Base-by-base conservation (phyloP, 139 green algal species). In the Raphidocelis subcapitata region DNA sequence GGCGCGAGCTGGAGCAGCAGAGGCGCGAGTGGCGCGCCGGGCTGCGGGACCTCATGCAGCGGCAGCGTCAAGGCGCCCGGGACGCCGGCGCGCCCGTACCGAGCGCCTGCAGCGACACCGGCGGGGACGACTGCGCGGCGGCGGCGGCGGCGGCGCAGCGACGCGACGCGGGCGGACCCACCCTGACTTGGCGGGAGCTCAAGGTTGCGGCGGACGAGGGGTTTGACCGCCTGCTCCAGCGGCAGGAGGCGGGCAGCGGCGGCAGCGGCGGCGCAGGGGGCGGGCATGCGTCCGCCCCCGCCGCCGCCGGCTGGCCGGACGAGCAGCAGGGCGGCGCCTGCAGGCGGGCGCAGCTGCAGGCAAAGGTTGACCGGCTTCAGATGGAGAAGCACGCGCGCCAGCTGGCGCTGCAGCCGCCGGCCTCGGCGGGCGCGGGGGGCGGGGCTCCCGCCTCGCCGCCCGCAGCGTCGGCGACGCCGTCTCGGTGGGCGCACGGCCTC, bases 171-270 rank as follows among this genome's bases (percentile, higher is more conserved):
- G 56, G 18, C 14, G 16, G n/a, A 63, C 56, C 65, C 72, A 36
- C 75, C 0, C 65, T 89, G 47, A 86, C 81, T 0, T 89, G 84
- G 84, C 69, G 84, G 20, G 69, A 89, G 71, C 76, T 89, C 32
- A 83, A 81, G 35, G 32, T 86, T 35, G 84, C 84, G 41, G 84
- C 84, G 18, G 81, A 86, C 75, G 79, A 69, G 28, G 84, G 84
- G 5, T 89, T 89, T 80, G 84, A 89, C 37, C 78, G 85, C 76
- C 76, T 89, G 57, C 49, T 89, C 8, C 72, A 72, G 62, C 70
- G 62, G 70, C 70, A 76, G 49, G 16, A 56, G 52, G 36, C 23
- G 32, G 18, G 46, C 28, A 44, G n/a, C n/a, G 14, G 24, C 63
- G 26, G 16, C 32, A 35, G 33, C 33, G 37, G 28, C 24, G 1